Evolutionary conservation across 2,329 filamentous ascomycete genomes (phyloP).

Genomic region (Cadophora sp.): DNA sequence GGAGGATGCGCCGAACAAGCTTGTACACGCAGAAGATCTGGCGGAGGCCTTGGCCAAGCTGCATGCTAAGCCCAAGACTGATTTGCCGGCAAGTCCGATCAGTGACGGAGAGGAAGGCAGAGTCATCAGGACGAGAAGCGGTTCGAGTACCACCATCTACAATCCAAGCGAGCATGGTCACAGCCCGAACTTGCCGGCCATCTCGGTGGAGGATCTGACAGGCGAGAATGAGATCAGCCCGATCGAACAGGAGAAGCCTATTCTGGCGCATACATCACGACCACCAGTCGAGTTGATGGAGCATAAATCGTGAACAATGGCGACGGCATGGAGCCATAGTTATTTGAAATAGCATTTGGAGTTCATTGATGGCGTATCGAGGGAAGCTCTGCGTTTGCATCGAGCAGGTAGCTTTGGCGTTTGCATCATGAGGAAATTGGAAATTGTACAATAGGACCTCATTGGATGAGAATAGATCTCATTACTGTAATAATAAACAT

Average conservation of each 20-base stretch:
- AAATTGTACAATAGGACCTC: conserved; percentile 27
- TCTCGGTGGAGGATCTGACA: conserved; percentile 72
- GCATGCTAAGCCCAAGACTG: conserved; percentile 51
- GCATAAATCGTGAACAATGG: background rate
- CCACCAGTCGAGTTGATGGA: conserved; percentile 71
- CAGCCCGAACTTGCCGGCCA: conserved; percentile 65
- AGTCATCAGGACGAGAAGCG: conserved; percentile 52
- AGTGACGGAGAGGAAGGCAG: conserved; percentile 44
- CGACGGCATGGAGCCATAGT: background rate
- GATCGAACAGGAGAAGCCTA: conserved; percentile 52
- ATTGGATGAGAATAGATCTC: conserved; percentile 10
- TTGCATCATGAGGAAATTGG: conserved; percentile 19
- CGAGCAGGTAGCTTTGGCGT: conserved; percentile 27
- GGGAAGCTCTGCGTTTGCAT: conserved; percentile 37
- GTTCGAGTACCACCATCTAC: conserved; percentile 71
- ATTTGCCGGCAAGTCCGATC: conserved; percentile 51
- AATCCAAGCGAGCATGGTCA: conserved; percentile 62
- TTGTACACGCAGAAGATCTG: conserved; percentile 72
- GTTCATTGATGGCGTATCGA: conserved; percentile 20
- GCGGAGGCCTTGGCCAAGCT: conserved; percentile 70
- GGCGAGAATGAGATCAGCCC: conserved; percentile 53
- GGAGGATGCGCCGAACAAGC: conserved; percentile 74
- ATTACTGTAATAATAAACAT: conserved; percentile 10
- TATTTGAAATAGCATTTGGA: conserved; percentile 17
- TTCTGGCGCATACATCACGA: conserved; percentile 65